Percentiles rank a stretch among this genome's conserved stretches.
phyloP scores from a whole-genome alignment of 106 monocot genomes.

The Phalaenopsis equestris region DNA sequence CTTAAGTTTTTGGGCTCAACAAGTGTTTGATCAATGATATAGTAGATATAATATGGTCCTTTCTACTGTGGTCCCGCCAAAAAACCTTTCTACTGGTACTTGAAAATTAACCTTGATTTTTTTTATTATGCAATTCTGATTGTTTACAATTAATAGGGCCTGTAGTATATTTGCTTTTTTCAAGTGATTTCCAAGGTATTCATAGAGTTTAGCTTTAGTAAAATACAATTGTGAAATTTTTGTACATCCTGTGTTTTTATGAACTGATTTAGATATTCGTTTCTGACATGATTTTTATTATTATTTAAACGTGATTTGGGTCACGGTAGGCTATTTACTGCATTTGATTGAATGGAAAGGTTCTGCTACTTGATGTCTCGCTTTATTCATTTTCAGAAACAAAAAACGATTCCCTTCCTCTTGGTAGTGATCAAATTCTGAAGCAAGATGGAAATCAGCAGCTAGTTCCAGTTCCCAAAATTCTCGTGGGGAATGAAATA shows the following conservation, averaged over 20 bases:
- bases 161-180: background rate
- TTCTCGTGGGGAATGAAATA: conserved; percentile 30
- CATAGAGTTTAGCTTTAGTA: background rate
- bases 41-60: too few relatives aligned
- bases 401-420: conserved; percentile 13
- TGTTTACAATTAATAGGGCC: too few relatives aligned
- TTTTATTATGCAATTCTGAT: too few relatives aligned
- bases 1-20: too few relatives aligned
- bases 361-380: conserved; percentile 6
- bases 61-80: too few relatives aligned
- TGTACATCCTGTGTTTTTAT: background rate
- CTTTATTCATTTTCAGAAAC: conserved; percentile 22
- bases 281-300: background rate
- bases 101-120: too few relatives aligned
- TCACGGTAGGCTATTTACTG: background rate
- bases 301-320: background rate
- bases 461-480: conserved; percentile 23
- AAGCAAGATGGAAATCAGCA: conserved; percentile 30
- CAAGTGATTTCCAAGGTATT: background rate
- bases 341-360: conserved; percentile 2
- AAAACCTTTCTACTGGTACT: too few relatives aligned
- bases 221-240: background rate
- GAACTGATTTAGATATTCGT: background rate
- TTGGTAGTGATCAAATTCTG: conserved; percentile 11
- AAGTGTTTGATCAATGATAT: too few relatives aligned